Evolutionary conservation across 2,329 filamentous ascomycete genomes (phyloP).

Genomic region (Alternaria burnsii): DNA sequence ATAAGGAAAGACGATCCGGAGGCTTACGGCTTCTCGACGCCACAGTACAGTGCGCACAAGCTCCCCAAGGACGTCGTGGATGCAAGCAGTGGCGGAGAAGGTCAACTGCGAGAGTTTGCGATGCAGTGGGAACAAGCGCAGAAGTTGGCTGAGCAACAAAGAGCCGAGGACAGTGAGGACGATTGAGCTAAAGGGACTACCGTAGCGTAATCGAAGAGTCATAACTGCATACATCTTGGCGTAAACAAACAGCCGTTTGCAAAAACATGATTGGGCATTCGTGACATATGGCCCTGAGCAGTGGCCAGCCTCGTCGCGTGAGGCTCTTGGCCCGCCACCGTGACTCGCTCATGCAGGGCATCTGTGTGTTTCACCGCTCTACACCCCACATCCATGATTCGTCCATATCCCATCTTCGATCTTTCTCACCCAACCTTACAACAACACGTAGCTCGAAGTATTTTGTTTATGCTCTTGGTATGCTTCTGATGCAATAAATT

Average conservation of each 20-base stretch:
- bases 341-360: constrained; percentile 23
- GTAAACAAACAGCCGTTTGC: constrained; percentile 17
- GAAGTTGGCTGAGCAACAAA: constrained; percentile 53
- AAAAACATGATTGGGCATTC: constrained; percentile 16
- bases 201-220: constrained; percentile 7
- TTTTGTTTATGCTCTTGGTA: constrained; percentile 6
- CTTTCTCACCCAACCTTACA: constrained; percentile 7
- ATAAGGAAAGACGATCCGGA: constrained; percentile 86
- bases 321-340: constrained; percentile 19
- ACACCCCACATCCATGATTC: constrained; percentile 23
- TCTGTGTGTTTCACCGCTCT: constrained; percentile 25
- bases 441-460: constrained; percentile 10
- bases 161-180: constrained; percentile 50
- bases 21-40: constrained; percentile 83
- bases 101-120: constrained; percentile 75
- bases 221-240: constrained; percentile 7
- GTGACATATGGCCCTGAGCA: not conserved
- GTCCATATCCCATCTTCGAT: constrained; percentile 5
- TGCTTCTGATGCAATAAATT: constrained; percentile 13
- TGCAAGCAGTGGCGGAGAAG: constrained; percentile 67
- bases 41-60: constrained; percentile 95
- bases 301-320: constrained; percentile 21
- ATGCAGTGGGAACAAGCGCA: constrained; percentile 58
- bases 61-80: constrained; percentile 91
- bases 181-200: constrained; percentile 29